Percentiles rank a stretch among this genome's conserved stretches.
These are phyloP conservation scores for Lactarius akahatsu DNA, from an alignment of 768 basidiomycete genomes.

Conservation along the genomic window DNA sequence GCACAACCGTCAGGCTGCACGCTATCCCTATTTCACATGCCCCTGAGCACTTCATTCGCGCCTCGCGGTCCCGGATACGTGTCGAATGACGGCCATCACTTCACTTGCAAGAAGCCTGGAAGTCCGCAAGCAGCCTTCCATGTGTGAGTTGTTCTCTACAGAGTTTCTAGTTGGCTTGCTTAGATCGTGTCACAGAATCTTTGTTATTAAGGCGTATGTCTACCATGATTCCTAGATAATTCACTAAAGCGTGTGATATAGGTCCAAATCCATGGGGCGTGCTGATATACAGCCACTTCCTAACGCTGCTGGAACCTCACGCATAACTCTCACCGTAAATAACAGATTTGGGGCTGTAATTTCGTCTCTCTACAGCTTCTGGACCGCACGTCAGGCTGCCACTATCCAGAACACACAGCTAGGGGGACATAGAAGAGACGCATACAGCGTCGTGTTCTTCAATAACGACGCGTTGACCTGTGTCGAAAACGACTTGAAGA, in stretches of 20 bases:
- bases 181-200: constrained; percentile 40
- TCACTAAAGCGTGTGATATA: constrained; percentile 29
- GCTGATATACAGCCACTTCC: constrained; percentile 45
- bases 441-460: constrained; percentile 57
- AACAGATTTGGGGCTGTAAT: constrained; percentile 59
- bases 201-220: constrained; percentile 49
- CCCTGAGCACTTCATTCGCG: constrained; percentile 33
- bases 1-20: constrained; percentile 54
- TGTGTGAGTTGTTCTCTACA: constrained; percentile 43
- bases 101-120: constrained; percentile 52
- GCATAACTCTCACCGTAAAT: constrained; percentile 39
- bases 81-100: constrained; percentile 56
- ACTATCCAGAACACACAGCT: constrained; percentile 31
- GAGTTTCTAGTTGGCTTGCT: background rate
- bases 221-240: background rate
- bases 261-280: constrained; percentile 51
- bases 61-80: constrained; percentile 44
- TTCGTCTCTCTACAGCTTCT: constrained; percentile 54
- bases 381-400: constrained; percentile 49
- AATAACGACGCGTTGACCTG: constrained; percentile 31
- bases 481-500: constrained; percentile 47
- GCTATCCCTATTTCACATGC: constrained; percentile 51
- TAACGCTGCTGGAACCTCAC: constrained; percentile 41
- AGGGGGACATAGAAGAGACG: constrained; percentile 42
- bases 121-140: constrained; percentile 54